Conservation (phyloP, 176 grass and related monocot species). For the Eremochloa ophiuroides region DNA sequence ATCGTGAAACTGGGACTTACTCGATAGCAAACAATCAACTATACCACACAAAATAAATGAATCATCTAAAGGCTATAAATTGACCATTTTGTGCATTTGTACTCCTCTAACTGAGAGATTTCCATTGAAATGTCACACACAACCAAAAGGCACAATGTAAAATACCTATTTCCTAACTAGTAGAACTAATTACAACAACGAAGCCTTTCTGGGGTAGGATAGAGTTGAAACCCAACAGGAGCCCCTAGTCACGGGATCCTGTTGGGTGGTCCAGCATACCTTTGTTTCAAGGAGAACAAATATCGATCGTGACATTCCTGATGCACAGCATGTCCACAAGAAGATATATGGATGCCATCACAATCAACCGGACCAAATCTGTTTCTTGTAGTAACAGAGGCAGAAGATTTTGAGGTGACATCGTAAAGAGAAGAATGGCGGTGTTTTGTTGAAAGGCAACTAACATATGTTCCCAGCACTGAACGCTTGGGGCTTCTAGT, state of each 20-base stretch:
- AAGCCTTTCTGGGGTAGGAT: no score
- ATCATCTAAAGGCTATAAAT: not conserved
- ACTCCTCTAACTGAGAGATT: not conserved
- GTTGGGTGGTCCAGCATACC: constrained; percentile 44
- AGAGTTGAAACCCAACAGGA: no score
- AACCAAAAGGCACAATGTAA: not conserved
- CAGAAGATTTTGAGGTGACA: constrained; percentile 39
- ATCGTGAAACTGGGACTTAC: not conserved
- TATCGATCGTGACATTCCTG: constrained; percentile 96
- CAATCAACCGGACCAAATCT: constrained; percentile 80
- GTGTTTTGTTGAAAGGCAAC: constrained; percentile 60
- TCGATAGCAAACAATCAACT: not conserved
- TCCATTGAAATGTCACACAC: not conserved
- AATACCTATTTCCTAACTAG: not conserved
- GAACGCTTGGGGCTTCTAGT: constrained; percentile 56
- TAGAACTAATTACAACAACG: constrained; percentile 3
- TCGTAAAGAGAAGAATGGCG: constrained; percentile 37
- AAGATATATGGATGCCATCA: constrained; percentile 94
- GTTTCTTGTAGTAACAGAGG: constrained; percentile 34
- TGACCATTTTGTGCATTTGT: not conserved
- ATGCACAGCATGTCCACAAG: constrained; percentile 97
- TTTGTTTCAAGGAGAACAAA: constrained; percentile 93
- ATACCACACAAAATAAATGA: not conserved
- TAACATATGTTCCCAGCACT: constrained; percentile 73
- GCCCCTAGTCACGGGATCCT: no score